phyloP scores from a whole-genome alignment of 1,139 yeast species.

The Taphrina populina region DNA sequence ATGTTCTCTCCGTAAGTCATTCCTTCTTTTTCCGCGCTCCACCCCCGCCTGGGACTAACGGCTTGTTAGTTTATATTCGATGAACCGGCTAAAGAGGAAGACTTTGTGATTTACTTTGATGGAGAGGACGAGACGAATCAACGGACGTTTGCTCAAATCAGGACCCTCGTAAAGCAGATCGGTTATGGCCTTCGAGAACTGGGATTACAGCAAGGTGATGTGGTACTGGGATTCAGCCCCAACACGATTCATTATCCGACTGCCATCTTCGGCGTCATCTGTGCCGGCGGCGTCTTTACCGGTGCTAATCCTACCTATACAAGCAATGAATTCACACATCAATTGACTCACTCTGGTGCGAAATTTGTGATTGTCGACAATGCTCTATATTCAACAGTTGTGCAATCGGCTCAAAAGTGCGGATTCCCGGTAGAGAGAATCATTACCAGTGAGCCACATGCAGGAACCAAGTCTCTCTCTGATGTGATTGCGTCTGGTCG shows the following conservation, averaged over 20 bases:
- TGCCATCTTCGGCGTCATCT: slow-evolving; percentile 35
- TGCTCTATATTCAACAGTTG: slow-evolving; percentile 24
- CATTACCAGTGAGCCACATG: slow-evolving; percentile 21
- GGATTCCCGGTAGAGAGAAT: slow-evolving; percentile 31
- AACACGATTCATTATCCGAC: slow-evolving; percentile 32
- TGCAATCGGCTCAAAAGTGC: slow-evolving; percentile 29
- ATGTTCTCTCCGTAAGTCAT: slow-evolving; percentile 16
- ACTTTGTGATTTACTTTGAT: slow-evolving; percentile 13
- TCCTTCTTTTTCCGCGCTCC: no score
- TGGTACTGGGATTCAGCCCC: slow-evolving; percentile 22
- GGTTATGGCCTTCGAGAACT: slow-evolving; percentile 16
- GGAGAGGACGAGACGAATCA: slow-evolving; percentile 19
- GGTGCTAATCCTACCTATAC: slow-evolving; percentile 38
- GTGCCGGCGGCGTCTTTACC: slow-evolving; percentile 36
- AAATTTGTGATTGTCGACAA: slow-evolving; percentile 33
- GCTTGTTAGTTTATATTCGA: slow-evolving; percentile 21
- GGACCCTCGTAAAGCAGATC: slow-evolving; percentile 8
- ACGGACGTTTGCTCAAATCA: slow-evolving; percentile 14
- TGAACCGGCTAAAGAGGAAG: slow-evolving; percentile 19
- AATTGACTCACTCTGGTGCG: slow-evolving; percentile 37
- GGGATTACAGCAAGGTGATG: slow-evolving; percentile 27
- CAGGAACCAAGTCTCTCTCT: slow-evolving; percentile 24
- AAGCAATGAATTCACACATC: slow-evolving; percentile 32
- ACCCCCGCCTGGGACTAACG: neutral
- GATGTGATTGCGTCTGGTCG: slow-evolving; percentile 30